Conservation (phyloP, 108 stramenopile species). For the Cyclostephanos tholiformis region DNA sequence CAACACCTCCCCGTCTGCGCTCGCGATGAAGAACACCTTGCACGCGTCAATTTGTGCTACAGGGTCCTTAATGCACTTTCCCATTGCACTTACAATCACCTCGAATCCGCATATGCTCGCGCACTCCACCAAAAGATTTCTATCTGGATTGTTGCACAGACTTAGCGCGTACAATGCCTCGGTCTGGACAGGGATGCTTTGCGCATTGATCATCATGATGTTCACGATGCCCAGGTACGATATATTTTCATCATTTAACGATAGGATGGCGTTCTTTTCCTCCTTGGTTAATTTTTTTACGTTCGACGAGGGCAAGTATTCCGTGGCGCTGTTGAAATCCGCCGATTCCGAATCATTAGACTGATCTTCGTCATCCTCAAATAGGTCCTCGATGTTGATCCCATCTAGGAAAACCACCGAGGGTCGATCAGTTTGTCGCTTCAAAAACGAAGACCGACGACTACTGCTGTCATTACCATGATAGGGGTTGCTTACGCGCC, state of each 20-base stretch:
- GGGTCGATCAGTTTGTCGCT: no score
- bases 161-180: constrained; percentile 45
- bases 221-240: constrained; percentile 24
- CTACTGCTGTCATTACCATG: no score
- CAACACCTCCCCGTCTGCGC: constrained; percentile 37
- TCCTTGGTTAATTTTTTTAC: background rate
- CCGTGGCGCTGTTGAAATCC: no score
- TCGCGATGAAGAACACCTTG: constrained; percentile 61
- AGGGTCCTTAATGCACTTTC: constrained; percentile 16
- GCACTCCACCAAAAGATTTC: constrained; percentile 36
- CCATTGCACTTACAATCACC: constrained; percentile 58
- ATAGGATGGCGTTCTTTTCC: constrained; percentile 1
- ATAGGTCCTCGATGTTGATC: no score
- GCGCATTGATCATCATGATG: constrained; percentile 28
- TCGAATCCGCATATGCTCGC: constrained; percentile 41
- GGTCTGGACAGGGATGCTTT: constrained; percentile 13
- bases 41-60: constrained; percentile 62
- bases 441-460: no score
- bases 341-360: no score
- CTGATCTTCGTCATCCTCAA: no score
- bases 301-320: no score
- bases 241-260: background rate
- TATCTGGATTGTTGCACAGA: constrained; percentile 23
- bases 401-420: no score
- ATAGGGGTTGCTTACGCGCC: no score